Conservation (phyloP, 352 stramenopile genomes). For the Phytophthora kernoviae region DNA sequence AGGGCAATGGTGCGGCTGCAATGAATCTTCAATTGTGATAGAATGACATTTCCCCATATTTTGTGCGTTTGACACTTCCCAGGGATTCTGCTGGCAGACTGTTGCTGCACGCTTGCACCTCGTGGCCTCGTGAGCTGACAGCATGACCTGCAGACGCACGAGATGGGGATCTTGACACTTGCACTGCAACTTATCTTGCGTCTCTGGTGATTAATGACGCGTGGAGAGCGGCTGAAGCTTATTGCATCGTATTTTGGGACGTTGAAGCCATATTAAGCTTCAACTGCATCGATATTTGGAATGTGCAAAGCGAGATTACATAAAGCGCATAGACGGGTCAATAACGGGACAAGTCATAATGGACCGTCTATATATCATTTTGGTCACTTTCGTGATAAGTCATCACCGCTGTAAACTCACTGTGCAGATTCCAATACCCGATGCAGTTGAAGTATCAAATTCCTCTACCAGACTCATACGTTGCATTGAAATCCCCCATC, state of each 20-base stretch:
- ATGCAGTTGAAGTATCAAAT: no score
- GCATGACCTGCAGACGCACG: neutral
- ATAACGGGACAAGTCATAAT: no score
- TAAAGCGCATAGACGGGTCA: no score
- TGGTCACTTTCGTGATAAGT: no score
- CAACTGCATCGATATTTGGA: neutral
- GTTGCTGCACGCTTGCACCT: neutral
- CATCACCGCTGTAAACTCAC: no score
- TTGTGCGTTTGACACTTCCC: slow-evolving; percentile 1
- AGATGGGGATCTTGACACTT: no score
- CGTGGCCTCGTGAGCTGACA: neutral
- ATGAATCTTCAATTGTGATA: neutral
- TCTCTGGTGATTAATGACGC: neutral
- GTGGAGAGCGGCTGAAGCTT: neutral
- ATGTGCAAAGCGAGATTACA: no score
- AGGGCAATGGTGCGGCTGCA: no score
- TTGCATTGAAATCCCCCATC: no score
- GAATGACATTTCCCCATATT: neutral
- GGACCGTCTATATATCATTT: no score
- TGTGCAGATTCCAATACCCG: no score
- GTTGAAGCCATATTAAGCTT: neutral
- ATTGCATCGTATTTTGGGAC: neutral
- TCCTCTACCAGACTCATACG: no score
- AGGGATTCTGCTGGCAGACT: neutral
- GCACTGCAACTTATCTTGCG: neutral